These are phyloP conservation scores for Akanthomyces uredinophilus DNA, from an alignment of 2,329 filamentous ascomycete genomes.

Conservation along the genomic window DNA sequence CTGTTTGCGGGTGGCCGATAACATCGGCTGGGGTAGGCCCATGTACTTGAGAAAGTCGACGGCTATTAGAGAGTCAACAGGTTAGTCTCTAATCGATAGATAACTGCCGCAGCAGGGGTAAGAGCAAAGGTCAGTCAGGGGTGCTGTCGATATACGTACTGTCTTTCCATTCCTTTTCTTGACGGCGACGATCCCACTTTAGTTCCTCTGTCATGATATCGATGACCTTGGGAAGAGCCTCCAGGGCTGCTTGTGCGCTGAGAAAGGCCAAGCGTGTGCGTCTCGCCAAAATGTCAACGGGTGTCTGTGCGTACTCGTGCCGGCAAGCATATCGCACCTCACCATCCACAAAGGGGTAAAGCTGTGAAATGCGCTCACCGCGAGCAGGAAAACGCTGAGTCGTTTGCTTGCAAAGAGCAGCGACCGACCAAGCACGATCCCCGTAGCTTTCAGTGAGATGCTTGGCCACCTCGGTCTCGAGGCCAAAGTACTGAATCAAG, in stretches of 20 bases:
- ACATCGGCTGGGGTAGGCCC: conserved; percentile 58
- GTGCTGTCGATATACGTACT: conserved; percentile 40
- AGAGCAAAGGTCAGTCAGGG: not conserved
- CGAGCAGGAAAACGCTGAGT: conserved; percentile 76
- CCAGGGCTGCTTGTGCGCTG: conserved; percentile 84
- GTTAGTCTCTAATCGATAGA: conserved; percentile 7
- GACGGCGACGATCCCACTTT: conserved; percentile 66
- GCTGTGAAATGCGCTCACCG: conserved; percentile 69
- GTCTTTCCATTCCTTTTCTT: conserved; percentile 77
- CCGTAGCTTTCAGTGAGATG: conserved; percentile 85
- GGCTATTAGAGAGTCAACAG: conserved; percentile 33
- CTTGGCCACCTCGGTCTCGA: conserved; percentile 88
- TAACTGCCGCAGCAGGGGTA: not conserved
- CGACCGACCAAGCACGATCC: conserved; percentile 88
- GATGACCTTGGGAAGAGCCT: conserved; percentile 78
- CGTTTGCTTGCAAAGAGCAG: conserved; percentile 71
- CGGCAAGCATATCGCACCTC: conserved; percentile 84
- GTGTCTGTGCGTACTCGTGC: conserved; percentile 88
- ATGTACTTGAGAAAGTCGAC: conserved; percentile 59
- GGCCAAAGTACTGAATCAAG: conserved; percentile 84
- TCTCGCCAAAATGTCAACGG: conserved; percentile 80
- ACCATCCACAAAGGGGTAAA: conserved; percentile 89
- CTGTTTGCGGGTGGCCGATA: conserved; percentile 52
- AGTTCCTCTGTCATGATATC: conserved; percentile 86
- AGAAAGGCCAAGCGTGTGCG: conserved; percentile 83